A percentile compares a stretch with the other conserved stretches of the same genome.
Conservation (phyloP, 768 basidiomycete genomes). For the Pleurotus cornucopiae region DNA sequence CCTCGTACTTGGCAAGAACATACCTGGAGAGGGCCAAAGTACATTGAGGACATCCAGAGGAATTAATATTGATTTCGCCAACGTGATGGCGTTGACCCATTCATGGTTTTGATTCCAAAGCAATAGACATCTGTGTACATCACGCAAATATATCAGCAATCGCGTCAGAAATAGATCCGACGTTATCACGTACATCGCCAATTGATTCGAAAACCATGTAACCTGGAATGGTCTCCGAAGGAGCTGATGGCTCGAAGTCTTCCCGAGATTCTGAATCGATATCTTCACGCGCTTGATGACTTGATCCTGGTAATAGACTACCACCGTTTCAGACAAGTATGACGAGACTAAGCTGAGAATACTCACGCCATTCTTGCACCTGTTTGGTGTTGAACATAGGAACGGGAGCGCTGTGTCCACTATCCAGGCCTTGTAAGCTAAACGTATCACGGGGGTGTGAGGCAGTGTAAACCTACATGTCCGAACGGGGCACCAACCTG, state of each 20-base stretch:
- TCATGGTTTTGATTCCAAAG: conserved; percentile 63
- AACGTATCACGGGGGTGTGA: conserved; percentile 8
- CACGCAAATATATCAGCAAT: neutral
- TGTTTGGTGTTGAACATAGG: conserved; percentile 68
- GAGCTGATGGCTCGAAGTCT: conserved; percentile 49
- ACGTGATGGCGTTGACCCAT: conserved; percentile 53
- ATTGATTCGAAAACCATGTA: conserved; percentile 67
- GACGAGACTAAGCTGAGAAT: neutral
- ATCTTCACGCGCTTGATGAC: conserved; percentile 58
- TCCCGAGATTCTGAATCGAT: conserved; percentile 48
- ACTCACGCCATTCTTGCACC: conserved; percentile 78
- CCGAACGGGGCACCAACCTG: conserved; percentile 41
- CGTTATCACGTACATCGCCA: conserved; percentile 45
- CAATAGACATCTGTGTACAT: conserved; percentile 47
- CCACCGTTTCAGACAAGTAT: neutral
- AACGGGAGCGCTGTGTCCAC: conserved; percentile 28
- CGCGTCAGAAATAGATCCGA: neutral
- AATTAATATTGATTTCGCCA: conserved; percentile 61
- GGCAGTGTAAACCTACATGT: conserved; percentile 15
- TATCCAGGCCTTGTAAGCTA: conserved; percentile 48
- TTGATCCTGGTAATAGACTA: conserved; percentile 67
- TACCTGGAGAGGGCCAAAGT: conserved; percentile 60
- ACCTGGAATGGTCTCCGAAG: conserved; percentile 68
- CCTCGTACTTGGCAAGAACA: conserved; percentile 14
- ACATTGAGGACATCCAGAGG: conserved; percentile 65